Conservation (phyloP, 2,329 filamentous ascomycete species). For the Fonsecaea erecta region DNA sequence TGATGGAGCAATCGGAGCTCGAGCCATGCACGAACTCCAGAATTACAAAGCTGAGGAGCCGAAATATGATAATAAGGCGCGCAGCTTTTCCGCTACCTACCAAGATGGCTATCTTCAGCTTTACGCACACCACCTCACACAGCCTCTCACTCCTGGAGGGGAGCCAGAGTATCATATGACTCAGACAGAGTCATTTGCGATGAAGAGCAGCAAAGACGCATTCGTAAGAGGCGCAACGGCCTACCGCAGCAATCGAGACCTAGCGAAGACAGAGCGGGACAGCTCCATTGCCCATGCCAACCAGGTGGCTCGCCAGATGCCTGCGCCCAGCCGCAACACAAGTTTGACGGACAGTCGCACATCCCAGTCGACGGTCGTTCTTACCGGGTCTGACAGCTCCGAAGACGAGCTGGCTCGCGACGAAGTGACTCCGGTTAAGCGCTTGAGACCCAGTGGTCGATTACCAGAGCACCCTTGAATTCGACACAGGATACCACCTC, state of each 20-base stretch:
- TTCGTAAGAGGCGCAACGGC: slow-evolving; percentile 46
- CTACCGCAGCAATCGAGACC: slow-evolving; percentile 49
- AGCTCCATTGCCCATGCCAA: slow-evolving; percentile 44
- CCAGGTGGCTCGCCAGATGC: slow-evolving; percentile 17
- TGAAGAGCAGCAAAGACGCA: slow-evolving; percentile 40
- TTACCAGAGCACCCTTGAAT: slow-evolving; percentile 9
- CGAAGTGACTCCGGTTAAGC: neutral
- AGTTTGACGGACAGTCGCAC: slow-evolving; percentile 8
- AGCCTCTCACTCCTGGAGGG: slow-evolving; percentile 42
- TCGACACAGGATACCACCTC: slow-evolving; percentile 9
- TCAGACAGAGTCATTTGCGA: slow-evolving; percentile 38
- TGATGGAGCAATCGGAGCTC: slow-evolving; percentile 32
- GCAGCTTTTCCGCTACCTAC: slow-evolving; percentile 49
- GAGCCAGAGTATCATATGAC: slow-evolving; percentile 49
- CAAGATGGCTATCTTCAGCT: slow-evolving; percentile 47
- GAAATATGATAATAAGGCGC: slow-evolving; percentile 47
- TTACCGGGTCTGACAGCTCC: slow-evolving; percentile 9
- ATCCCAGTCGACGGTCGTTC: slow-evolving; percentile 12
- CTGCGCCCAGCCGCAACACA: slow-evolving; percentile 12
- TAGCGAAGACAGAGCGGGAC: slow-evolving; percentile 47
- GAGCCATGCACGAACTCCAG: slow-evolving; percentile 33
- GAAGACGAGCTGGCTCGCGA: slow-evolving; percentile 61
- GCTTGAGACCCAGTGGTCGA: neutral
- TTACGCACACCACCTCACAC: slow-evolving; percentile 47
- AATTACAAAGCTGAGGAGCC: slow-evolving; percentile 38